These are phyloP conservation scores for Coemansia sp. DNA, from an alignment of 192 early-diverging fungal species.

Conservation along the genomic window DNA sequence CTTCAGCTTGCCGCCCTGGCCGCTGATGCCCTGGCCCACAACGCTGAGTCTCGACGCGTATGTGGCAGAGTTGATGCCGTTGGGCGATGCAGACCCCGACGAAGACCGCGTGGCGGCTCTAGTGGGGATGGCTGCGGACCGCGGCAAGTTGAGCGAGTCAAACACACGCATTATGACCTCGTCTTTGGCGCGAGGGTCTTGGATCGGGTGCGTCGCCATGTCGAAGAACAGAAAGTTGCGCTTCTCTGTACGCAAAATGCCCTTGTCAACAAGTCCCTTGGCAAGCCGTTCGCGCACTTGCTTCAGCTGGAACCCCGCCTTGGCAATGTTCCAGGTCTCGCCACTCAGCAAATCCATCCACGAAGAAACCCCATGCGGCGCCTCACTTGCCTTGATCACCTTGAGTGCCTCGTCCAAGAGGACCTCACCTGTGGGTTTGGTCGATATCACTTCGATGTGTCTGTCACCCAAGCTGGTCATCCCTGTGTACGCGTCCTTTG, in stretches of 20 bases:
- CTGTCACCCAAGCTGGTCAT: constrained; percentile 77
- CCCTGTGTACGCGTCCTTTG: constrained; percentile 75
- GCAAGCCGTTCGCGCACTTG: constrained; percentile 96
- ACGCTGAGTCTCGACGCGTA: constrained; percentile 12
- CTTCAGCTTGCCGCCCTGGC: constrained; percentile 31
- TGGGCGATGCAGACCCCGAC: constrained; percentile 19
- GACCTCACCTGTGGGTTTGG: constrained; percentile 88
- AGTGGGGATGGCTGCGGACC: constrained; percentile 59
- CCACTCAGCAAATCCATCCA: constrained; percentile 99
- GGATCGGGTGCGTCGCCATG: constrained; percentile 96
- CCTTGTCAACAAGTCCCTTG: constrained; percentile 99
- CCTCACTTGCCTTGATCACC: constrained; percentile 85
- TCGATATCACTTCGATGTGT: constrained; percentile 81
- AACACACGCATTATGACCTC: constrained; percentile 82
- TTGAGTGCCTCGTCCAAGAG: constrained; percentile 93
- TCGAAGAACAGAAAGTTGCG: constrained; percentile 95
- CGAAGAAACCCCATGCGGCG: constrained; percentile 73
- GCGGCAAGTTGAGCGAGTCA: constrained; percentile 75
- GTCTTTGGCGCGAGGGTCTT: constrained; percentile 86
- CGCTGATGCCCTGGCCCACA: constrained; percentile 44
- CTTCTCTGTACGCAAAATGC: constrained; percentile 93
- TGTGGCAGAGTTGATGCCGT: background rate
- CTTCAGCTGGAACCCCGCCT: constrained; percentile 96
- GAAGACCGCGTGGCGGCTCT: constrained; percentile 52
- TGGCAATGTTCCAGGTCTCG: constrained; percentile 98